Evolutionary conservation across 1,139 yeast genomes (phyloP), one percentile per base, ranked within the genome.

Genomic region (Geotrichum aggregatum): DNA sequence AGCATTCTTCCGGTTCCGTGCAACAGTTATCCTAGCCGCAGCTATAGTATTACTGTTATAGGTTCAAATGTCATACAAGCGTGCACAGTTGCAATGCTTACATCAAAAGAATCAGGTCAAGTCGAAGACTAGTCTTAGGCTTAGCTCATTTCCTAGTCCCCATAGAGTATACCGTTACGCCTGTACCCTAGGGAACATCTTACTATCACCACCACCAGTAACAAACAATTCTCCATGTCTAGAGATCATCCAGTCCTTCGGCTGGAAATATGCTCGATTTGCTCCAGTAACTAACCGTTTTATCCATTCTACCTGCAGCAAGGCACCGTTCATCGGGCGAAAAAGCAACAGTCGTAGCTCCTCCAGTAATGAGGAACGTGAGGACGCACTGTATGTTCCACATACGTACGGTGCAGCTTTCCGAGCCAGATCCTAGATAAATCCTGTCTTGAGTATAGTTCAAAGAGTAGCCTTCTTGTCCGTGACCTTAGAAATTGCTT

Each of bases 151-250:
- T 5, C 8, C 28, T 8, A 24, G 28, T 5, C 8, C 28, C 42
- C 22, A 48, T 14, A 44, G 45, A 3, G 34, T 18, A 19, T 71
- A 87, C 67, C 83, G 82, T 98, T 98, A 92, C 66, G 92, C 86
- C 72, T 97, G 80, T 41, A 98, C 98, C 69, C 91, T 87, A 71
- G n/a, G n/a, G n/a, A n/a, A n/a, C n/a, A n/a, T n/a, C n/a, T n/a
- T n/a, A n/a, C 96, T 91, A 71, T 92, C 98, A 67, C 98, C 98
- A 70, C 91, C 82, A 56, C 98, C 98, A 16, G 98, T 91, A 52
- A 98, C 98, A 76, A 92, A 92, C 61, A 88, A 82, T 44, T 84
- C 83, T 42, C 88, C 84, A 65, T 82, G 83, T 24, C n/a, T n/a
- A n/a, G n/a, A 8, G 28, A 24, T 8, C 28, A 24, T 8, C 98